phyloP scores from a whole-genome alignment of 1,284 basidiomycete genomes.

The Pseudomicrostroma phylloplanum region DNA sequence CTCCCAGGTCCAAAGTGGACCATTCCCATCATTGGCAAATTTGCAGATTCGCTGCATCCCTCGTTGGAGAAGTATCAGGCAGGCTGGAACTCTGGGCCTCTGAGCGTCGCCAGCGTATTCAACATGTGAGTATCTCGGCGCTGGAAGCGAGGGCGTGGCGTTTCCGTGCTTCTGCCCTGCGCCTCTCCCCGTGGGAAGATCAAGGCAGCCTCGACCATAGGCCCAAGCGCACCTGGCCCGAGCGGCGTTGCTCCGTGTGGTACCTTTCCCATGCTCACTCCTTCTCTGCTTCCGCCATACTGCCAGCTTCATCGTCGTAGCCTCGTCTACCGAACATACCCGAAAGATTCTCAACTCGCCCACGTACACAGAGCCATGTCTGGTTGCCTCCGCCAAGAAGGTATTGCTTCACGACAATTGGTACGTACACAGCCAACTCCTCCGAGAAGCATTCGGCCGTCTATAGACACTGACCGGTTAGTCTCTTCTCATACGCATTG shows the following conservation, averaged over 20 bases:
- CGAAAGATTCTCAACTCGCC: constrained; percentile 50
- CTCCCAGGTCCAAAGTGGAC: constrained; percentile 48
- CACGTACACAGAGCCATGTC: constrained; percentile 61
- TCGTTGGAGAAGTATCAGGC: constrained; percentile 48
- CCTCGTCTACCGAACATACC: constrained; percentile 46
- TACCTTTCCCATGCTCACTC: constrained; percentile 2
- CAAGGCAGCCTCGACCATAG: too few relatives aligned
- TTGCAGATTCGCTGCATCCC: constrained; percentile 46
- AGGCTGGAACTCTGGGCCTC: constrained; percentile 49
- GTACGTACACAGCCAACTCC: constrained; percentile 53
- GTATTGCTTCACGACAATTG: constrained; percentile 85
- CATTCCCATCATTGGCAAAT: constrained; percentile 50
- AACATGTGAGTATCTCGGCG: constrained; percentile 32
- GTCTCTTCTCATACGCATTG: background rate
- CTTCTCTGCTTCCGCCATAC: background rate
- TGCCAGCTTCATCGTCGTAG: constrained; percentile 48
- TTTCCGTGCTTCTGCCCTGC: too few relatives aligned
- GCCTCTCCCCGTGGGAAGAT: too few relatives aligned
- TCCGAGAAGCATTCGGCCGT: background rate
- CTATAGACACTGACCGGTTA: background rate
- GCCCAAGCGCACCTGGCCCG: background rate
- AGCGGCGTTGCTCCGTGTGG: constrained; percentile 9
- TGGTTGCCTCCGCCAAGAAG: constrained; percentile 86
- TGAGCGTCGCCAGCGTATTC: constrained; percentile 49
- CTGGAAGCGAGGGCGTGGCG: background rate